Conservation (phyloP, 2,329 filamentous ascomycete genomes). For the Pseudocercospora vitis region DNA sequence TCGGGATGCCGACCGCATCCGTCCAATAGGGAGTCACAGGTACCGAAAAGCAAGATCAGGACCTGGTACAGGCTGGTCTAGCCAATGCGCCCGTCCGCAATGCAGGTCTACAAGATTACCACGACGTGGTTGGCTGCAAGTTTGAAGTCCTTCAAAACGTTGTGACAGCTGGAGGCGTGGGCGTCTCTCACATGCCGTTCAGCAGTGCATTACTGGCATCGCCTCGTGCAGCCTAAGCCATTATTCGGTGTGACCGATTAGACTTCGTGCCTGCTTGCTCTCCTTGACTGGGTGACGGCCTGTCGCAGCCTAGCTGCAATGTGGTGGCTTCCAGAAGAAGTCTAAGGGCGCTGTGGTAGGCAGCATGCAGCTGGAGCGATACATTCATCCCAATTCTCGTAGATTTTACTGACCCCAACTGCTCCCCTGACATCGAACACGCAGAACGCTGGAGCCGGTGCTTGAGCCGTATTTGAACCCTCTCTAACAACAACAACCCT, state of each 20-base stretch:
- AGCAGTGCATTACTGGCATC: conserved; percentile 18
- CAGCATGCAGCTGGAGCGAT: conserved; percentile 6
- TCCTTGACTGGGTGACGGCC: conserved; percentile 7
- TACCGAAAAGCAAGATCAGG: conserved; percentile 2
- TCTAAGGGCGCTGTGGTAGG: conserved; percentile 9
- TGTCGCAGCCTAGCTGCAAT: conserved; percentile 12
- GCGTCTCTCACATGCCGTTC: conserved; percentile 17
- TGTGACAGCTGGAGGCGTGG: conserved; percentile 4
- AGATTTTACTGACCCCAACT: conserved; percentile 4
- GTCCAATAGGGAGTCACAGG: conserved; percentile 10
- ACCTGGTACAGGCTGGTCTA: conserved; percentile 14
- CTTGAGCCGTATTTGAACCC: conserved; percentile 29
- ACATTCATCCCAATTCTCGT: background rate
- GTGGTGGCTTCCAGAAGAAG: conserved; percentile 10
- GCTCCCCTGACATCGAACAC: conserved; percentile 9
- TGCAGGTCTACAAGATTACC: conserved; percentile 6
- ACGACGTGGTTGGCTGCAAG: conserved; percentile 1
- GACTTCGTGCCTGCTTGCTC: conserved; percentile 14
- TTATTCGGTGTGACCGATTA: conserved; percentile 23
- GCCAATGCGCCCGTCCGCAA: conserved; percentile 13
- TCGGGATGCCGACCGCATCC: conserved; percentile 13
- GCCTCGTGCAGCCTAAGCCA: conserved; percentile 18
- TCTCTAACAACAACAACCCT: conserved; percentile 21
- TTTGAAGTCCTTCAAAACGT: conserved; percentile 6
- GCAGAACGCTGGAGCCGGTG: conserved; percentile 15